A percentile compares a stretch with the other conserved stretches of the same genome.
Evolutionary conservation across 2,329 filamentous ascomycete species (phyloP).

Genomic region (Colletotrichum abscissum): DNA sequence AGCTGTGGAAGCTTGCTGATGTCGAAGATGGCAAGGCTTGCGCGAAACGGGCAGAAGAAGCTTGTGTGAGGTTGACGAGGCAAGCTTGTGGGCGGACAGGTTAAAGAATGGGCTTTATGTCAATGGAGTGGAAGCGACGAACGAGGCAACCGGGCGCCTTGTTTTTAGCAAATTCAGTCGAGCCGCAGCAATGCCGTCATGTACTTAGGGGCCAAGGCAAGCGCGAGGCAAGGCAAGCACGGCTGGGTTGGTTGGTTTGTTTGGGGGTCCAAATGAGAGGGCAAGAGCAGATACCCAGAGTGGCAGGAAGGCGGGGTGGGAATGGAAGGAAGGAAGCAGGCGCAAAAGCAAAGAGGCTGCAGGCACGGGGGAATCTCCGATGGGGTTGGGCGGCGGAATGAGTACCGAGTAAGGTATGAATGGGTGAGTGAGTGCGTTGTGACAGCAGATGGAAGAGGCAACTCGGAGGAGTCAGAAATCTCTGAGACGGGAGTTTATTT

Average conservation of each 20-base stretch:
- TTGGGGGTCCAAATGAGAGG: background rate
- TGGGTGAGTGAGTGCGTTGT: background rate
- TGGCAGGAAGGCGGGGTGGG: slow-evolving; percentile 21
- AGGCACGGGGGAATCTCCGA: slow-evolving; percentile 19
- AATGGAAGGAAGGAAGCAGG: background rate
- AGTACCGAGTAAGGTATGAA: background rate
- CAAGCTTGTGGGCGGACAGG: background rate
- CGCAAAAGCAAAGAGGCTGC: slow-evolving; percentile 11
- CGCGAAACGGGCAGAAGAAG: slow-evolving; percentile 14
- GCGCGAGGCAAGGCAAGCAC: background rate
- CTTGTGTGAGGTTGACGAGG: background rate
- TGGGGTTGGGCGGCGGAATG: background rate
- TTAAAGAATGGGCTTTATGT: slow-evolving; percentile 25
- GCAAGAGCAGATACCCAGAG: background rate
- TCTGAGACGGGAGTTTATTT: background rate
- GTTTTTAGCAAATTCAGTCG: slow-evolving; percentile 18
- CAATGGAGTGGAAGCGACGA: background rate
- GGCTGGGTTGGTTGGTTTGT: slow-evolving; percentile 12
- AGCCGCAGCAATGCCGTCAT: slow-evolving; percentile 16
- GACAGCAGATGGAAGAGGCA: background rate
- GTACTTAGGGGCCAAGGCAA: slow-evolving; percentile 7
- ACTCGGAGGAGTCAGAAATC: background rate
- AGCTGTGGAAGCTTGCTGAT: background rate
- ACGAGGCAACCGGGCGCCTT: slow-evolving; percentile 31
- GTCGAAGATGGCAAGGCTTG: slow-evolving; percentile 8